phyloP scores from a whole-genome alignment of 2,329 filamentous ascomycete species.

The Colletotrichum lini region DNA sequence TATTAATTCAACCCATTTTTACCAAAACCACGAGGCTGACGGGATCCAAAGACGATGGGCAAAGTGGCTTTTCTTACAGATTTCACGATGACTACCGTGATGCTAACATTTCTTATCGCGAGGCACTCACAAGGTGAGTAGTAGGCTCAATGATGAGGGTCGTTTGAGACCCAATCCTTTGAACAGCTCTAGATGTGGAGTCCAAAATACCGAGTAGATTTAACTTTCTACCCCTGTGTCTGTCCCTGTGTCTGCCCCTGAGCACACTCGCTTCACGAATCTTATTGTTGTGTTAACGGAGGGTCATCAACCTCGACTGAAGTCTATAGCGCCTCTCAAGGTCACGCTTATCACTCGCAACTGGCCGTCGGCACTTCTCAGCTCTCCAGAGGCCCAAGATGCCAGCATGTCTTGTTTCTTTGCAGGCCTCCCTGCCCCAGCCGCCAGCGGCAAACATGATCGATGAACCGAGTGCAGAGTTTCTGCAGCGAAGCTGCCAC shows the following conservation, averaged over 20 bases:
- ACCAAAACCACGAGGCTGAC: neutral
- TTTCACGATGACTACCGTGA: neutral
- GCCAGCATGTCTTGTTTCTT: neutral
- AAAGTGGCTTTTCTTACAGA: neutral
- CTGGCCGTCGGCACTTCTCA: neutral
- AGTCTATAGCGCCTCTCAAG: neutral
- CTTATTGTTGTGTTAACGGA: no score
- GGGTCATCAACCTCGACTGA: no score
- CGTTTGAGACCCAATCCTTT: no score
- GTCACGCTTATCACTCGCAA: neutral
- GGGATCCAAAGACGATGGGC: no score
- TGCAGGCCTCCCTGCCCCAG: neutral
- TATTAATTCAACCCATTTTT: neutral
- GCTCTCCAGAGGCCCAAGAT: neutral
- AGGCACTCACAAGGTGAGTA: no score
- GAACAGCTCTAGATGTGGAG: no score
- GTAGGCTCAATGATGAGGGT: no score
- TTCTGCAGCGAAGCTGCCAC: neutral
- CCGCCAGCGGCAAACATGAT: neutral
- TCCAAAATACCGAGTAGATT: no score
- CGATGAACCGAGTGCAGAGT: conserved; percentile 19
- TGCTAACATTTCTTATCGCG: no score
- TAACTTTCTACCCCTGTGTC: neutral
- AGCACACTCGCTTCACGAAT: no score
- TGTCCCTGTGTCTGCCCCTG: neutral